These are phyloP conservation scores for Fusarium begoniae DNA, from an alignment of 2,329 filamentous ascomycete species.

Conservation along the genomic window DNA sequence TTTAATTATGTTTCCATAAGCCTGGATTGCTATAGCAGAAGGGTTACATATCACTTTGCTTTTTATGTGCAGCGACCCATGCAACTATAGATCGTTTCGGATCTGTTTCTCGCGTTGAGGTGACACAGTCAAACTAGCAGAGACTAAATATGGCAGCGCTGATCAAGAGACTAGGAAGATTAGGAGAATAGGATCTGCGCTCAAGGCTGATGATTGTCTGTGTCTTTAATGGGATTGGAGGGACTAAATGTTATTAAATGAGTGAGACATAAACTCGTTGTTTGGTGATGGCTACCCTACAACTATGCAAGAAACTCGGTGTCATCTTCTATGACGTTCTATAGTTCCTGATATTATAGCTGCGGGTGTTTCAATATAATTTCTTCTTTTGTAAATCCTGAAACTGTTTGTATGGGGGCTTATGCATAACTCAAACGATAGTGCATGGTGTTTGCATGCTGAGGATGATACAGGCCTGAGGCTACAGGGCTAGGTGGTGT, in stretches of 20 bases:
- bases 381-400: neutral
- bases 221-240: constrained; percentile 8
- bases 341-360: neutral
- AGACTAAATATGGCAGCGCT: constrained; percentile 10
- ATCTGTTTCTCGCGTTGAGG: neutral
- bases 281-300: constrained; percentile 1
- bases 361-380: neutral
- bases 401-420: neutral
- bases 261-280: neutral
- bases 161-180: constrained; percentile 19
- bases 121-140: neutral
- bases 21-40: neutral
- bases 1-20: neutral
- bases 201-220: neutral
- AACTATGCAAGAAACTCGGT: neutral
- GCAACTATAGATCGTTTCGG: neutral
- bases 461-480: neutral
- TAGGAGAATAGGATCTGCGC: neutral
- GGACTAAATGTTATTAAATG: neutral
- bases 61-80: neutral
- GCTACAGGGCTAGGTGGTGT: neutral
- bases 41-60: neutral
- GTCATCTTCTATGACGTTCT: neutral
- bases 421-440: neutral
- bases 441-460: neutral